These are phyloP conservation scores for Maudiozyma serrabonitensis DNA, from an alignment of 805 yeast species.

Conservation along the genomic window DNA sequence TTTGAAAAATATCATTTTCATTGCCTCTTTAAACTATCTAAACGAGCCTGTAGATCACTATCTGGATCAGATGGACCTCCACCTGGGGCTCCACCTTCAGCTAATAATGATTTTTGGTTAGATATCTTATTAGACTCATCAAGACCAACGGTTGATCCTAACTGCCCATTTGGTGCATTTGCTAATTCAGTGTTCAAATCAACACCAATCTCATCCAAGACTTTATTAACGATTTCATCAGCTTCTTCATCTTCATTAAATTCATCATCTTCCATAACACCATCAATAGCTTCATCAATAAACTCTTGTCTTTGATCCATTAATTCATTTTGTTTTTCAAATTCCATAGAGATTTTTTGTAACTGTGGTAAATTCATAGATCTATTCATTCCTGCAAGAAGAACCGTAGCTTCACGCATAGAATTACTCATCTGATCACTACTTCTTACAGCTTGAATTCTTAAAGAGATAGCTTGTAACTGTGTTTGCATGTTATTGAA, in stretches of 20 bases:
- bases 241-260: slow-evolving; percentile 81
- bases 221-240: slow-evolving; percentile 84
- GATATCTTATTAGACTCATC: slow-evolving; percentile 6
- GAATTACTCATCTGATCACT: slow-evolving; percentile 92
- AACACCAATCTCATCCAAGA: slow-evolving; percentile 92
- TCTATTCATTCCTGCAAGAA: slow-evolving; percentile 79
- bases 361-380: slow-evolving; percentile 86
- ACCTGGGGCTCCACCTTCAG: slow-evolving; percentile 24
- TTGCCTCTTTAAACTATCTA: slow-evolving; percentile 64
- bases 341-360: slow-evolving; percentile 86
- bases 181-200: slow-evolving; percentile 50
- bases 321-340: slow-evolving; percentile 85
- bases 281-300: slow-evolving; percentile 97
- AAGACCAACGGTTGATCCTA: slow-evolving; percentile 13
- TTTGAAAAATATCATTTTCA: not conserved
- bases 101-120: slow-evolving; percentile 28
- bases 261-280: slow-evolving; percentile 87
- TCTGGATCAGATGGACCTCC: slow-evolving; percentile 36
- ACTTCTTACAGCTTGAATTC: slow-evolving; percentile 85
- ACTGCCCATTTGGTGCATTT: slow-evolving; percentile 34
- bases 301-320: slow-evolving; percentile 99
- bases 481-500: slow-evolving; percentile 92
- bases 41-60: slow-evolving; percentile 81
- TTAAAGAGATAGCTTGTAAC: slow-evolving; percentile 82
- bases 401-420: slow-evolving; percentile 86